Evolutionary conservation across 2,329 filamentous ascomycete genomes (phyloP).

Genomic region (Coniochaeta prunicola): DNA sequence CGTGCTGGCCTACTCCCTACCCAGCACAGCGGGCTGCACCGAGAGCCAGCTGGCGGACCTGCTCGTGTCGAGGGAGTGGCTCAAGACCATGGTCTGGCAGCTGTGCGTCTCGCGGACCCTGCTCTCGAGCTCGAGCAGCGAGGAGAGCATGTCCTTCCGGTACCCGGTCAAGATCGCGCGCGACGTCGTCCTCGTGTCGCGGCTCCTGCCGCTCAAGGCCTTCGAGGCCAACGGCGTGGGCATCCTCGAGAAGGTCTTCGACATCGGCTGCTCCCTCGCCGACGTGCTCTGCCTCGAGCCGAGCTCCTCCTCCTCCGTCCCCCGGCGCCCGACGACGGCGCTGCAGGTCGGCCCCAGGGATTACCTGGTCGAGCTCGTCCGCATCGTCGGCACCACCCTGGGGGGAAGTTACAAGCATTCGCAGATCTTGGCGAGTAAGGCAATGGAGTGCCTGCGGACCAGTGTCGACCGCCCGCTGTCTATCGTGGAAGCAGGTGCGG

Average conservation of each 20-base stretch:
- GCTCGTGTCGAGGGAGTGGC: slow-evolving; percentile 18
- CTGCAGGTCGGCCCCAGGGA: neutral
- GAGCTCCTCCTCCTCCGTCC: neutral
- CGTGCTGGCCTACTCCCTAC: neutral
- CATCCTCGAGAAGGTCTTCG: slow-evolving; percentile 25
- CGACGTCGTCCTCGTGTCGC: slow-evolving; percentile 15
- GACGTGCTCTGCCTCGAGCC: slow-evolving; percentile 13
- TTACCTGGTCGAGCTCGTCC: neutral
- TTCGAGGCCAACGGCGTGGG: slow-evolving; percentile 25
- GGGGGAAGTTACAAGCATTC: neutral
- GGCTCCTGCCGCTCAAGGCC: slow-evolving; percentile 14
- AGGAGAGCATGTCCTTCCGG: slow-evolving; percentile 17
- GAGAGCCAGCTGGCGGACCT: slow-evolving; percentile 17
- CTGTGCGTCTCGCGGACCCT: slow-evolving; percentile 16
- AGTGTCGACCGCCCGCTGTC: neutral
- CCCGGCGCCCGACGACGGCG: no score
- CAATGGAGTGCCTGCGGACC: neutral
- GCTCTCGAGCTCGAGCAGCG: slow-evolving; percentile 6
- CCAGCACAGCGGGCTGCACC: slow-evolving; percentile 8
- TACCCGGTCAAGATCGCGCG: slow-evolving; percentile 19
- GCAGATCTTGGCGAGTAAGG: neutral
- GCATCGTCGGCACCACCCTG: neutral
- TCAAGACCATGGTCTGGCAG: slow-evolving; percentile 19
- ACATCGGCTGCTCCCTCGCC: slow-evolving; percentile 23
- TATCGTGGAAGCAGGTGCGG: neutral